Base-by-base conservation (phyloP, 805 yeast genomes). In the Nakazawaea sp. region DNA sequence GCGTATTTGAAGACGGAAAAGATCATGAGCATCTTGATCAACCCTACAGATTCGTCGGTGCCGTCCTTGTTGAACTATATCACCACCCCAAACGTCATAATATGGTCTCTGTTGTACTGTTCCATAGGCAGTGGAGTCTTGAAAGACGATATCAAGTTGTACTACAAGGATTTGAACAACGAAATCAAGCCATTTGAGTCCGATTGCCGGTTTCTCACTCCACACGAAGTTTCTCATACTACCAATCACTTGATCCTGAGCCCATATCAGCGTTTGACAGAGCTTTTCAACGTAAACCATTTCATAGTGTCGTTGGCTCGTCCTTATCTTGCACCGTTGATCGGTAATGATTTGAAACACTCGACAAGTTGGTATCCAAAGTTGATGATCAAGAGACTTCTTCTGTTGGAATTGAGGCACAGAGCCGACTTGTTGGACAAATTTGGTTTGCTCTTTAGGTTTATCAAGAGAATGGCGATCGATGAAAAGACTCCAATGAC, bases 271-370 rank as follows among this genome's bases (percentile, higher is more conserved):
- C 66, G 96, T 38, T 68, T 90, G 33, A 82, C 96, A 0, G 97
- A 92, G 55, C 68, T 90, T 41, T 92, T 90, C 64, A 92, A 92
- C 50, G 97, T 92, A 18, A 92, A 92, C 58, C 94, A 89, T 57
- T 90, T 87, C 52, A 69, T 92, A 21, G 89, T 89, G 1, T 85
- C 96, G 16, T 66, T 90, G 45, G 96, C 97, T 7, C 70, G 97
- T 44, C 97, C 97, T 1, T 92, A 90, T 51, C 64, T 90, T 48
- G 96, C 96, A 0, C 97, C 97, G 1, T 64, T 90, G 40, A 72
- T 92, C 30, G 78, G 84, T 26, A 81, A 84, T 45, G 96, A 87
- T 52, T 68, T 86, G 50, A 81, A 81, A 51, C 92, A 87, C 52
- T 73, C 58, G 18, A 48, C 55, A 30, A 45, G 58, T 32, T 45